Conservation (phyloP, 2,329 filamentous ascomycete species). For the Penicillium sp. region DNA sequence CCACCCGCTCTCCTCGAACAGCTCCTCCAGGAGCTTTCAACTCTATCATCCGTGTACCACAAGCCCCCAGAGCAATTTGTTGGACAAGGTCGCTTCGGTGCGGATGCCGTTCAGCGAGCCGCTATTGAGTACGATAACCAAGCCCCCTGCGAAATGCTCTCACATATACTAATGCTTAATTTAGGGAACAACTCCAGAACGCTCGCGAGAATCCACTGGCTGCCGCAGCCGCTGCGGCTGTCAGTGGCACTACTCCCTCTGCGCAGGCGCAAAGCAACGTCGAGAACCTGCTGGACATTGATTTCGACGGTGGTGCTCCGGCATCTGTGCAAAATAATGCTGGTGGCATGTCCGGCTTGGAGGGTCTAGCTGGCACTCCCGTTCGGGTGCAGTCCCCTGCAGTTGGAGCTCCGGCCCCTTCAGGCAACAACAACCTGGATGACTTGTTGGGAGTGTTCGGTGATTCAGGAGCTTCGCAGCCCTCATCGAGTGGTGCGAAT, state of each 20-base stretch:
- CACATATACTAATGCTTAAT: slow-evolving; percentile 18
- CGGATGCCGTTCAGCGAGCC: slow-evolving; percentile 89
- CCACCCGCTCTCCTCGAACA: slow-evolving; percentile 82
- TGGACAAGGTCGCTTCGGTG: slow-evolving; percentile 88
- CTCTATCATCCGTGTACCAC: slow-evolving; percentile 95
- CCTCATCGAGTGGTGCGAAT: slow-evolving; percentile 33
- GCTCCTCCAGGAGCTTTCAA: slow-evolving; percentile 88
- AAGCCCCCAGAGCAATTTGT: slow-evolving; percentile 98
- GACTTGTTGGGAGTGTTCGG: slow-evolving; percentile 77
- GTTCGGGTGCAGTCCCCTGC: slow-evolving; percentile 50
- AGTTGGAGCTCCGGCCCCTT: slow-evolving; percentile 30
- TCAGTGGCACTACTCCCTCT: slow-evolving; percentile 54
- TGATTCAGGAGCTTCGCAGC: slow-evolving; percentile 43
- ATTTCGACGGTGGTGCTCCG: slow-evolving; percentile 89
- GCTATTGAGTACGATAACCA: slow-evolving; percentile 70
- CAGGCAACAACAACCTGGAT: slow-evolving; percentile 64
- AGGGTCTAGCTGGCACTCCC: slow-evolving; percentile 59
- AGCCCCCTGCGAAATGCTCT: not conserved
- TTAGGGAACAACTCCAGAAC: slow-evolving; percentile 81
- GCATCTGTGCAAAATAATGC: slow-evolving; percentile 74
- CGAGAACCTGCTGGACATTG: slow-evolving; percentile 93
- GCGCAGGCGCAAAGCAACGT: slow-evolving; percentile 68
- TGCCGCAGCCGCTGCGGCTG: slow-evolving; percentile 70
- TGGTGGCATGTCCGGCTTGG: slow-evolving; percentile 65
- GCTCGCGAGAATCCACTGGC: slow-evolving; percentile 92